Evolutionary conservation across 345 rosid genomes (phyloP), one percentile per base, ranked within the genome.

Genomic region (Citrus mangshanensis): DNA sequence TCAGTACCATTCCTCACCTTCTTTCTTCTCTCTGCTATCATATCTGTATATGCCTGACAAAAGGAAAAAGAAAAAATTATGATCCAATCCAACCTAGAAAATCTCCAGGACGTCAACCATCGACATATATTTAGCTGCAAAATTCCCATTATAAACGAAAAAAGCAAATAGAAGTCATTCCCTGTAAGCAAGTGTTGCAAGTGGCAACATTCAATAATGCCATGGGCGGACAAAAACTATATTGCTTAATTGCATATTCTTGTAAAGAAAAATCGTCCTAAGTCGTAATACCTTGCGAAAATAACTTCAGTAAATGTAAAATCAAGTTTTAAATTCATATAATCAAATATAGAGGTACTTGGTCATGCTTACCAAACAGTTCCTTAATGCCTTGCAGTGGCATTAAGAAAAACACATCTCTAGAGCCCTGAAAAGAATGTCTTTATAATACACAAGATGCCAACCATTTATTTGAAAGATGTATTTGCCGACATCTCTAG

Each of bases 21-120:
- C 82, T 84, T 86, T 79, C 98, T 86, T 83, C 97, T 87, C 78
- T 92, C 97, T 4, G 91, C 89, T 69, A 93, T 91, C 97, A 91
- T 92, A 13, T 89, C 91, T 37, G 88, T 5, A 79, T 91, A 93
- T 70, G 84, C 92, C 98, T 96, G 92, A 74, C 32, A 77, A 73
- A 62, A 6, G 61, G 19, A 7, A 49, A 28, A 55, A 72, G 69
- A 56, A 63, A 62, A 64, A 42, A 42, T 69, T 27, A 73, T n/a
- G 65, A 61, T 18, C 32, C 78, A 28, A 14, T 51, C 21, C 34
- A 72, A 30, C 5, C 49, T 4, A 42, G 7, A 14, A 5, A n/a
- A 25, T 25, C 30, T 13, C 22, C 32, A 67, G 40, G 4, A 22
- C n/a, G 28, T 9, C 7, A 30, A 67, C 24, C 28, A 67, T 67